Conservation (phyloP, 768 basidiomycete species). For the Mrakia blollopis region DNA sequence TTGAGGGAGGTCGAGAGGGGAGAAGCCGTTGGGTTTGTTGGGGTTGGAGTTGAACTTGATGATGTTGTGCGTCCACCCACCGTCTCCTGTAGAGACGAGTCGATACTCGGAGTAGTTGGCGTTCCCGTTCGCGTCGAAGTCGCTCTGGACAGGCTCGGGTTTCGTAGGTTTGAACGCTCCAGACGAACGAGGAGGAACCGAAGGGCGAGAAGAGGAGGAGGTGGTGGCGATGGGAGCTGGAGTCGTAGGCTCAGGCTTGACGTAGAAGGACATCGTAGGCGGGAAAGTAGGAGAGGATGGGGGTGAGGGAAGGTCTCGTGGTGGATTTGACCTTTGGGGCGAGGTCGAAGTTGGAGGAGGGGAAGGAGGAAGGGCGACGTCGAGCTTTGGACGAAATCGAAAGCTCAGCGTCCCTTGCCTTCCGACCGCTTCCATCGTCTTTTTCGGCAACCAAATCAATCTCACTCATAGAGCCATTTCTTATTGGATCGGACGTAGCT, state of each 20-base stretch:
- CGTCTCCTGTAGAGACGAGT: constrained; percentile 24
- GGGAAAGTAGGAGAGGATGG: background rate
- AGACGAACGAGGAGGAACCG: background rate
- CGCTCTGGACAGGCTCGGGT: background rate
- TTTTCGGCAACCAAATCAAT: background rate
- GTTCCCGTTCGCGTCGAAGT: constrained; percentile 4
- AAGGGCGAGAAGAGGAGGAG: constrained; percentile 1
- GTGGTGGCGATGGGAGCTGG: background rate
- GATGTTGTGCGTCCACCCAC: constrained; percentile 57
- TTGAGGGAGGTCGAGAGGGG: constrained; percentile 61
- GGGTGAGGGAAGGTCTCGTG: no score
- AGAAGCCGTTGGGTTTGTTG: constrained; percentile 54
- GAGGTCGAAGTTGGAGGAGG: background rate
- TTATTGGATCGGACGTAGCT: no score
- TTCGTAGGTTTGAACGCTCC: constrained; percentile 7
- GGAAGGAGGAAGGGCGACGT: background rate
- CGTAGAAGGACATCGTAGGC: background rate
- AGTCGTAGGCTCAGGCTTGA: background rate
- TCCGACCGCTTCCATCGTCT: no score
- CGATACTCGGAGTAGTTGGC: constrained; percentile 22
- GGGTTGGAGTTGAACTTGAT: constrained; percentile 67
- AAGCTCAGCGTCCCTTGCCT: background rate
- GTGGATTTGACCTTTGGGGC: background rate
- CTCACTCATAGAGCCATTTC: no score
- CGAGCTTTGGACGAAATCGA: background rate